Evolutionary conservation across 352 stramenopile species (phyloP).

Genomic region (Phytophthora kernoviae): DNA sequence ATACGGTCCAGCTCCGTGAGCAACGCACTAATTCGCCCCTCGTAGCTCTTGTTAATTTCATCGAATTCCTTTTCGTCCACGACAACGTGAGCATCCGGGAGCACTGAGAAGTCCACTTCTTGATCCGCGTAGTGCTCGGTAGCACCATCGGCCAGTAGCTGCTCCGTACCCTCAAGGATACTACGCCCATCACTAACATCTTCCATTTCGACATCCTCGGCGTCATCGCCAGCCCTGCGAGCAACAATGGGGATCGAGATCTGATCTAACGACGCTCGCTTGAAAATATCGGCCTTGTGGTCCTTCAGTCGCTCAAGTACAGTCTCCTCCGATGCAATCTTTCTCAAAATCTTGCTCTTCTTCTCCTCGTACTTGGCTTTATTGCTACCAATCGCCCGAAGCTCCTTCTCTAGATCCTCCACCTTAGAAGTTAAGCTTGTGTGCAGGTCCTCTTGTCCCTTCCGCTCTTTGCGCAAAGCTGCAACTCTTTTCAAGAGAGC

Average conservation of each 20-base stretch:
- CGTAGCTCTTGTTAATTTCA: slow-evolving; percentile 72
- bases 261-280: slow-evolving; percentile 95
- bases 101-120: slow-evolving; percentile 91
- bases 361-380: slow-evolving; percentile 74
- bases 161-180: slow-evolving; percentile 43
- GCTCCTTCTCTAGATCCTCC: slow-evolving; percentile 62
- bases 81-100: slow-evolving; percentile 77
- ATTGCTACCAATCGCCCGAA: slow-evolving; percentile 64
- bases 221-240: slow-evolving; percentile 25
- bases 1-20: slow-evolving; percentile 93
- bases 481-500: slow-evolving; percentile 49
- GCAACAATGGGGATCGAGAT: slow-evolving; percentile 84
- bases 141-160: slow-evolving; percentile 55
- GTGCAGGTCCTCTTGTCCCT: slow-evolving; percentile 52
- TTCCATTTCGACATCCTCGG: slow-evolving; percentile 72
- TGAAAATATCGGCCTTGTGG: slow-evolving; percentile 94
- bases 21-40: slow-evolving; percentile 69
- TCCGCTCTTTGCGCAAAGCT: slow-evolving; percentile 80
- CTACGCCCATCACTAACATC: slow-evolving; percentile 23
- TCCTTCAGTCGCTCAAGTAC: slow-evolving; percentile 92
- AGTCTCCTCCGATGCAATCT: slow-evolving; percentile 89
- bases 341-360: slow-evolving; percentile 77
- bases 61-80: slow-evolving; percentile 88
- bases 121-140: slow-evolving; percentile 46
- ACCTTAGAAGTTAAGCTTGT: slow-evolving; percentile 40